Conservation (phyloP, 176 grass and related monocot species). For the Avena insularis region DNA sequence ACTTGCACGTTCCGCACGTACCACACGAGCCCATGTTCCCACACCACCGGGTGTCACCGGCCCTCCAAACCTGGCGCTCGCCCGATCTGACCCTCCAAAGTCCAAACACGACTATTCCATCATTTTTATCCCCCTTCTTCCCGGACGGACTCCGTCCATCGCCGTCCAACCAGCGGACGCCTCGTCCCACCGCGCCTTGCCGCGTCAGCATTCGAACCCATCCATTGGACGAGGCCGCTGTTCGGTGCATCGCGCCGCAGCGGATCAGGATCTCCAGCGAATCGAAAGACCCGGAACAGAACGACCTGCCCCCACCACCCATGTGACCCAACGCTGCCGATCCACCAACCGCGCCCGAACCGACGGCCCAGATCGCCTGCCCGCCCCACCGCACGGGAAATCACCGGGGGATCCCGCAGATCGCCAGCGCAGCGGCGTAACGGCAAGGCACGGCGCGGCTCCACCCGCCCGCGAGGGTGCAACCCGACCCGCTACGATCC, state of each 20-base stretch:
- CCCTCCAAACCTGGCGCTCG: neutral
- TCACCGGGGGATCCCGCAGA: neutral
- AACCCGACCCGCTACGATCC: conserved; percentile 2
- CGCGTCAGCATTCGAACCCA: neutral
- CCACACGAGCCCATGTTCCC: conserved; percentile 27
- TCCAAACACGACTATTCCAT: neutral
- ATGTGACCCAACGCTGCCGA: conserved; percentile 36
- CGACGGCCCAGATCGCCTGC: neutral
- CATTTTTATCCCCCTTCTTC: neutral
- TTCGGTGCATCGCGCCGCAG: neutral
- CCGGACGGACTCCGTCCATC: neutral
- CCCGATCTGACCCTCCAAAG: conserved; percentile 1
- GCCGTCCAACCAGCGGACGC: neutral
- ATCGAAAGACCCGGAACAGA: conserved; percentile 22
- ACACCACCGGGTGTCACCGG: neutral
- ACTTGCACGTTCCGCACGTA: conserved; percentile 44
- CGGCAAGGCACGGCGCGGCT: neutral
- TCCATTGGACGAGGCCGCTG: neutral
- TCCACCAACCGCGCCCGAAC: neutral
- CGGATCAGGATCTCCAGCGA: neutral
- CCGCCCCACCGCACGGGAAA: neutral
- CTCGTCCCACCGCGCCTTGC: conserved; percentile 14
- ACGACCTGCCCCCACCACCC: neutral
- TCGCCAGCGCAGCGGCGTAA: neutral
- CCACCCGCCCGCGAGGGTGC: neutral